These are phyloP conservation scores for Penicillium sp. DNA, from an alignment of 2,329 filamentous ascomycete genomes.

Conservation along the genomic window DNA sequence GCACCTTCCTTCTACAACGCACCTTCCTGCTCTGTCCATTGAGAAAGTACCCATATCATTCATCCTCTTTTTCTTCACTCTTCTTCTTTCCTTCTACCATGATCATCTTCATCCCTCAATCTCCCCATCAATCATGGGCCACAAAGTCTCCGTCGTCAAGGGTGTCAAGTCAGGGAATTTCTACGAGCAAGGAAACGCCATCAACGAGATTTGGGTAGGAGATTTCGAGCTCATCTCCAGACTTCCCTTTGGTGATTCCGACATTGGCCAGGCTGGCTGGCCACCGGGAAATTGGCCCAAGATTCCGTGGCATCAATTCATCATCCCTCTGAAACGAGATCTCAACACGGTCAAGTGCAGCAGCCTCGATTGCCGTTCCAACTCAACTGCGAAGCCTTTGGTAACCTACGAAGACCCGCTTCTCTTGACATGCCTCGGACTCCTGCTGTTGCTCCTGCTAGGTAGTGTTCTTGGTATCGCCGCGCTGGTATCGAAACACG, in stretches of 20 bases:
- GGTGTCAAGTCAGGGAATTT: conserved; percentile 45
- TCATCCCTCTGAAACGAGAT: conserved; percentile 42
- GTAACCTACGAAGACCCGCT: background rate
- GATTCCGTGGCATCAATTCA: conserved; percentile 49
- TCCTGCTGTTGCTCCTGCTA: background rate
- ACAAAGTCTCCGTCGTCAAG: conserved; percentile 42
- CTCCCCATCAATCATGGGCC: conserved; percentile 36
- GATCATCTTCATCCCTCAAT: background rate
- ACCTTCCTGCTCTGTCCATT: background rate
- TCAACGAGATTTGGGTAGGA: conserved; percentile 48
- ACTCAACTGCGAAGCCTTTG: background rate
- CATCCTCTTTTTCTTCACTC: background rate
- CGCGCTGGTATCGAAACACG: background rate
- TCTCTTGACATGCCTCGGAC: background rate
- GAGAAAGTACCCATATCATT: background rate
- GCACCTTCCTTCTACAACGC: background rate
- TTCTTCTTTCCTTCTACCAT: background rate
- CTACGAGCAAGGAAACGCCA: conserved; percentile 44
- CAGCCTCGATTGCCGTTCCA: background rate
- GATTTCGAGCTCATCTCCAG: conserved; percentile 47
- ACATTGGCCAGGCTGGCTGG: conserved; percentile 47
- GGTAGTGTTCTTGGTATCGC: background rate
- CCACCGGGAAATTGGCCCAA: conserved; percentile 42
- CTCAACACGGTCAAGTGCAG: background rate
- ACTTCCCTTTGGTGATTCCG: conserved; percentile 47